Evolutionary conservation across 1,284 basidiomycete genomes (phyloP).

Genomic region (Cryptococcus sp.): DNA sequence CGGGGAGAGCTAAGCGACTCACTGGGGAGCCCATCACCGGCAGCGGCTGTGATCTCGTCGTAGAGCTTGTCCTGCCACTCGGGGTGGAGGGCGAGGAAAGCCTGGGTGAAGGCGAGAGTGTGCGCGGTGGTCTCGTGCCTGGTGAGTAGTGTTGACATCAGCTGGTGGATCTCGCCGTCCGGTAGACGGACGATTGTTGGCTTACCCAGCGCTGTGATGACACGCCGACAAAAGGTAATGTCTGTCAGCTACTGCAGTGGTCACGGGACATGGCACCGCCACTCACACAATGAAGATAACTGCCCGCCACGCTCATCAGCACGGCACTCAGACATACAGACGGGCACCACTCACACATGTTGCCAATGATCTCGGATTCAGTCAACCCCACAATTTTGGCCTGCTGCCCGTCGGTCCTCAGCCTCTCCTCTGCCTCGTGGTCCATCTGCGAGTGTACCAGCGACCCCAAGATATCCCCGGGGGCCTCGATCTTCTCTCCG

Average conservation of each 20-base stretch:
- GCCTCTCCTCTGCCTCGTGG: slow-evolving; percentile 16
- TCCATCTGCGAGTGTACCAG: slow-evolving; percentile 26
- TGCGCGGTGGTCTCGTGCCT: slow-evolving; percentile 56
- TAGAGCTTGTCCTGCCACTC: slow-evolving; percentile 62
- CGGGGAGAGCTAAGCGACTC: neutral
- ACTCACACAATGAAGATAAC: slow-evolving; percentile 28
- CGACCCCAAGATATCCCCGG: slow-evolving; percentile 24
- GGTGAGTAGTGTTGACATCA: slow-evolving; percentile 11
- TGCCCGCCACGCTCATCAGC: neutral
- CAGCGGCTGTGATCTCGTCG: slow-evolving; percentile 54
- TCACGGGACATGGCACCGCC: too few species aligned
- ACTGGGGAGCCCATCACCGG: slow-evolving; percentile 48
- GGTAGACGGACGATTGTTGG: neutral
- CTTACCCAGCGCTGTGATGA: too few species aligned
- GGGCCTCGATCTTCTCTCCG: slow-evolving; percentile 19
- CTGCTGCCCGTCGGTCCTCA: slow-evolving; percentile 6
- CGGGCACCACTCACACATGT: slow-evolving; percentile 21
- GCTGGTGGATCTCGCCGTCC: neutral
- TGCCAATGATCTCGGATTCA: slow-evolving; percentile 24
- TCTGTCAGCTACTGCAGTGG: too few species aligned
- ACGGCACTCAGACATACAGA: neutral
- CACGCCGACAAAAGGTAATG: neutral
- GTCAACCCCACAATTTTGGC: slow-evolving; percentile 19
- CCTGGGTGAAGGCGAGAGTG: slow-evolving; percentile 60
- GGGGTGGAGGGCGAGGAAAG: slow-evolving; percentile 56